Conservation (phyloP, 179 eudicot species). For the Sideroxylon spinosum region DNA sequence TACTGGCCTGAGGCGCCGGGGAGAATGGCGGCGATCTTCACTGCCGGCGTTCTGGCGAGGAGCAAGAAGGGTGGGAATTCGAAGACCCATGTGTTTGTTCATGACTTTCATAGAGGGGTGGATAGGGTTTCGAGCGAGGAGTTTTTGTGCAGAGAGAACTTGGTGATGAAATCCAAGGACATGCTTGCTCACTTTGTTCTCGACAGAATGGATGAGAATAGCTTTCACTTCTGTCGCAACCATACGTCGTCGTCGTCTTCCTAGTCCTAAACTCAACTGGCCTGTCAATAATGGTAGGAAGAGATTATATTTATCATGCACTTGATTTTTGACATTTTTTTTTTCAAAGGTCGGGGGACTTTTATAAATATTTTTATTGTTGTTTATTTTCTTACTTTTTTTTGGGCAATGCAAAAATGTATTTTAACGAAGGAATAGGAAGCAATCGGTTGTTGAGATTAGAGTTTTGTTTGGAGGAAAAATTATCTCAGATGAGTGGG, state of each 20-base stretch:
- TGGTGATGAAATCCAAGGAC: constrained; percentile 66
- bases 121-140: constrained; percentile 66
- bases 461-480: too few species aligned
- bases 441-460: too few species aligned
- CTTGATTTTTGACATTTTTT: too few species aligned
- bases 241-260: constrained; percentile 31
- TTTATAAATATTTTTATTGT: too few species aligned
- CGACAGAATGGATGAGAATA: constrained; percentile 64
- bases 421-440: too few species aligned
- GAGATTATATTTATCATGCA: neutral
- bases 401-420: too few species aligned
- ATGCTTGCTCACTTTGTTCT: constrained; percentile 74
- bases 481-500: too few species aligned
- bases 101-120: constrained; percentile 59
- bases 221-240: constrained; percentile 56
- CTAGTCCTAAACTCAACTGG: constrained; percentile 9
- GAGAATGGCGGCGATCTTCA: constrained; percentile 73
- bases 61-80: constrained; percentile 57
- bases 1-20: constrained; percentile 88
- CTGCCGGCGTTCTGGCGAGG: constrained; percentile 75
- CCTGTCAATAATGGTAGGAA: too few species aligned
- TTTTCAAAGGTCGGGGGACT: too few species aligned
- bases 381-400: too few species aligned
- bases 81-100: constrained; percentile 77
- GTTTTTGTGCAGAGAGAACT: constrained; percentile 80